Percentiles rank a stretch among this genome's conserved stretches.
These are phyloP conservation scores for Stephania yunnanensis DNA, from an alignment of 164 flowering plant genomes.

Conservation along the genomic window DNA sequence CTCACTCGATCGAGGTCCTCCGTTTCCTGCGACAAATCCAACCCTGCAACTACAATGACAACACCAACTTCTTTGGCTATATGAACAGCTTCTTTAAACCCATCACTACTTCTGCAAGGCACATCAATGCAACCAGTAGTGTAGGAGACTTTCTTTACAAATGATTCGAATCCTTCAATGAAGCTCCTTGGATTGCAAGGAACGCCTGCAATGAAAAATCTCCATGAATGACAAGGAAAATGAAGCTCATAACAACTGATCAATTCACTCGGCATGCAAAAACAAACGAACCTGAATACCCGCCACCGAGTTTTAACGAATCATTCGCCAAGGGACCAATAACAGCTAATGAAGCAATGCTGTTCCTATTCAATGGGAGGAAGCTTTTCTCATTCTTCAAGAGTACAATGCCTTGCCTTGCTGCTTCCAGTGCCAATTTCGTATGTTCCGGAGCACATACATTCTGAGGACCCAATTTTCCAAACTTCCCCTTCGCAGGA, in stretches of 20 bases:
- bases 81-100: conserved; percentile 53
- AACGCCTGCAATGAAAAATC: conserved; percentile 35
- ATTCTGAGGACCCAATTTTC: conserved; percentile 58
- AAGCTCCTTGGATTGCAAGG: conserved; percentile 62
- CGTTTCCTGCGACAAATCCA: conserved; percentile 77
- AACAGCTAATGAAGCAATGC: conserved; percentile 54
- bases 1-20: conserved; percentile 81
- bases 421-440: conserved; percentile 79
- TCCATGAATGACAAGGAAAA: not conserved
- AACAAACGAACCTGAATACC: conserved; percentile 57
- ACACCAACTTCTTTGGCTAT: conserved; percentile 54
- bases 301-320: conserved; percentile 51
- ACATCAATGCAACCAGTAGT: conserved; percentile 67
- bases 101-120: conserved; percentile 41
- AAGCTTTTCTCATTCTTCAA: conserved; percentile 62
- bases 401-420: conserved; percentile 88
- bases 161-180: conserved; percentile 38
- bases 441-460: conserved; percentile 65
- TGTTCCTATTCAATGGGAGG: conserved; percentile 51
- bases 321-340: conserved; percentile 73
- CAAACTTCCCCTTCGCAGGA: conserved; percentile 46
- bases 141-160: conserved; percentile 31
- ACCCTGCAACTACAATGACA: conserved; percentile 65
- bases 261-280: conserved; percentile 19
- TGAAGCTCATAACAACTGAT: conserved; percentile 20